phyloP scores from a whole-genome alignment of 192 early-diverging fungal species.

The Glomus cerebriforme region DNA sequence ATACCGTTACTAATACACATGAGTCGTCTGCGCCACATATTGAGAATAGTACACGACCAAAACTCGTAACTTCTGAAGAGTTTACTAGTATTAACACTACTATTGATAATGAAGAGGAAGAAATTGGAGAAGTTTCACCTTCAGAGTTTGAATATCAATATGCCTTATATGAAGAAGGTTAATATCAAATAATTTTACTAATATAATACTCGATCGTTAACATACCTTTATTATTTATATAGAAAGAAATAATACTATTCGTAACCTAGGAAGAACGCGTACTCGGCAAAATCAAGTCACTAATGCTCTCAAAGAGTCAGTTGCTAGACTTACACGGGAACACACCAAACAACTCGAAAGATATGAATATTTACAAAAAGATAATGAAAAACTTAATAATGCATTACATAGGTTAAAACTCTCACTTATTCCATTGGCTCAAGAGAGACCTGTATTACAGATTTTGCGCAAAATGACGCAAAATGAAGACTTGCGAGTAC shows the following conservation, averaged over 20 bases:
- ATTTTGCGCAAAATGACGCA: conserved; percentile 5
- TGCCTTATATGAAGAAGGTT: conserved; percentile 10
- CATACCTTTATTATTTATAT: background rate
- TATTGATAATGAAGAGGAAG: background rate
- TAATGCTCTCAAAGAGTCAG: conserved; percentile 17
- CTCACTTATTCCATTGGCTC: conserved; percentile 4
- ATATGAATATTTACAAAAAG: background rate
- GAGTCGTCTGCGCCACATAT: background rate
- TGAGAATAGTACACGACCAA: background rate
- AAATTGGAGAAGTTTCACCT: background rate
- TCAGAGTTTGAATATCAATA: conserved; percentile 19
- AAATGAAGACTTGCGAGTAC: conserved; percentile 18
- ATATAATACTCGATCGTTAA: background rate
- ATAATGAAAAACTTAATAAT: conserved; percentile 20
- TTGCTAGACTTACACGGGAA: background rate
- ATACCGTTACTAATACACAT: background rate
- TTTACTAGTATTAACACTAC: background rate
- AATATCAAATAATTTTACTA: background rate
- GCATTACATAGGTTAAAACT: conserved; percentile 15
- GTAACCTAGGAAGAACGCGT: conserved; percentile 13
- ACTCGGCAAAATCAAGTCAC: conserved; percentile 13
- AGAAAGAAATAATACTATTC: conserved; percentile 17
- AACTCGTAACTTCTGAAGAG: background rate
- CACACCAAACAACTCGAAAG: background rate
- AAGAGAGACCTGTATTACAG: conserved; percentile 19